Evolutionary conservation across 148 eudicot genomes (phyloP), one percentile per base, ranked within the genome.

Genomic region (Bassia scoparia): DNA sequence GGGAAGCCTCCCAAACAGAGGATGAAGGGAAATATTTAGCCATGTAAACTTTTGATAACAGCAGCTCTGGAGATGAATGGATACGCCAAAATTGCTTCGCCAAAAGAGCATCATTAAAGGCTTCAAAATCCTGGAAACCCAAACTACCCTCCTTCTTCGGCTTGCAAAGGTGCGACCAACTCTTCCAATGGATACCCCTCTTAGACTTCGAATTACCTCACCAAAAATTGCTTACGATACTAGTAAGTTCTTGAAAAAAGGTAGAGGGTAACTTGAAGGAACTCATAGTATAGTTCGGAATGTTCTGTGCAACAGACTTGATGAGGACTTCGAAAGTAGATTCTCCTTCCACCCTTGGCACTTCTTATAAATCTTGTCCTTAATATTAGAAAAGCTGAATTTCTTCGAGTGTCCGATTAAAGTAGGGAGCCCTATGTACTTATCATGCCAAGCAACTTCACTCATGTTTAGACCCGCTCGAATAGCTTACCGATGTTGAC

Each of bases 251-350:
- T 0, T 26, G 2, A 17, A 33, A 67, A 23, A 67, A 41, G 2
- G 70, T 0, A 0, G 29, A 0, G 2, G 49, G 68, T 1, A 65
- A 7, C 29, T 41, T 65, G 17, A 65, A 37, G 14, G 30, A 65
- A 1, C 29, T 65, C 68, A 65, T 65, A n/a, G 68, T 31, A 23
- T 65, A 65, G 9, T 31, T 64, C 1, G 68, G 48, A 29, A 64
- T 37, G 0, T 48, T 20, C n/a, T 64, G 68, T 1, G 46, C 44
- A 2, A 64, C 44, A 0, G 27, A 15, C 11, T 64, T 64, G 26
- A 64, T 37, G 1, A 64, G 1, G 4, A 64, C 68, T 17, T 61
- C 65, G 65, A 31, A 7, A 61, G 5, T 3, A 61, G 23, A 2
- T 34, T 61, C 11, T 61, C 41, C 23, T 61, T 61, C 65, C 65